Evolutionary conservation across 225 moss, liverwort and hornwort species (phyloP).

Genomic region (Bryum argenteum): DNA sequence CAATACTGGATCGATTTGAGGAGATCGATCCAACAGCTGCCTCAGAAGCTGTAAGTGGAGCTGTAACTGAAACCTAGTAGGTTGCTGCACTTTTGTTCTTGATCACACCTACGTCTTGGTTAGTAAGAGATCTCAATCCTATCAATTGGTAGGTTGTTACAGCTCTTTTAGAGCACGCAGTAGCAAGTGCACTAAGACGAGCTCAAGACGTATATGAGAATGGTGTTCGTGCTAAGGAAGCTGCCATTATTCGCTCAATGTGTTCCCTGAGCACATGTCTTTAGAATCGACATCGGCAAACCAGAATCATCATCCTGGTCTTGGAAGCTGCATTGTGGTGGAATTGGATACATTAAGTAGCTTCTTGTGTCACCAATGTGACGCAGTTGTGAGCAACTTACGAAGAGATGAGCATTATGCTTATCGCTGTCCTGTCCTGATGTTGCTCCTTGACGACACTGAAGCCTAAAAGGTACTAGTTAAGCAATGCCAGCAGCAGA

Average conservation of each 20-base stretch:
- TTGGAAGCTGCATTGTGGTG: constrained; percentile 70
- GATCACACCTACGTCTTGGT: no score
- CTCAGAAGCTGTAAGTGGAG: no score
- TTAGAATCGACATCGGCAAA: constrained; percentile 35
- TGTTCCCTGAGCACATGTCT: constrained; percentile 47
- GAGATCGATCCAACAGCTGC: no score
- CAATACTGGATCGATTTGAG: constrained; percentile 9
- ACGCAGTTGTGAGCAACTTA: constrained; percentile 86
- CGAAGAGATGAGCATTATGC: constrained; percentile 84
- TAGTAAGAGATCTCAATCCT: no score
- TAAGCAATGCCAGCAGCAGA: no score
- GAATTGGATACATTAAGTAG: constrained; percentile 88
- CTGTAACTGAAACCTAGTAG: no score
- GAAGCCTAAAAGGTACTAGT: no score
- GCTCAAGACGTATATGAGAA: constrained; percentile 68
- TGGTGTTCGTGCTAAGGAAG: constrained; percentile 44
- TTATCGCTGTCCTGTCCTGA: constrained; percentile 35
- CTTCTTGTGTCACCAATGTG: constrained; percentile 79
- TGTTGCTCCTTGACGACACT: no score
- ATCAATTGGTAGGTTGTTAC: no score
- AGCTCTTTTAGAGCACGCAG: no score
- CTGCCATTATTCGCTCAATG: constrained; percentile 82
- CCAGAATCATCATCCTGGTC: constrained; percentile 19
- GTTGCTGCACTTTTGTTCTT: no score
- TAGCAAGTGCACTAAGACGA: constrained; percentile 56